Evolutionary conservation across 371 early-diverging fungal species (phyloP).

Genomic region (Lichtheimia ramosa): DNA sequence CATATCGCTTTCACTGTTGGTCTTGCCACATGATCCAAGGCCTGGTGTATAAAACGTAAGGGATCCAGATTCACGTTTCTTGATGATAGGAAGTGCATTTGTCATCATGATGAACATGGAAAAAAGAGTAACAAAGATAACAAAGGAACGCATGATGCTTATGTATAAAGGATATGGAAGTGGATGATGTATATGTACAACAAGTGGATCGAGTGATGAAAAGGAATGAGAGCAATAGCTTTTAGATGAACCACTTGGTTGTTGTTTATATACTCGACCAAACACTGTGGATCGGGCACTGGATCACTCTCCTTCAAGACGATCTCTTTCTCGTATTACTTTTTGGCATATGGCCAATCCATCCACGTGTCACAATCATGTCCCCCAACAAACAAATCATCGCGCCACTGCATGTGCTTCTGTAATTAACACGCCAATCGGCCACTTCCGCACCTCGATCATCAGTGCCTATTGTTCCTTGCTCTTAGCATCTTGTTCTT

Average conservation of each 20-base stretch:
- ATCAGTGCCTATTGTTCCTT: too few relatives aligned
- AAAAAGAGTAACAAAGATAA: constrained; percentile 6
- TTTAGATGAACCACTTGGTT: too few relatives aligned
- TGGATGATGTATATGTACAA: neutral
- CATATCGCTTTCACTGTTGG: constrained; percentile 21
- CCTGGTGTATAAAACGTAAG: constrained; percentile 42
- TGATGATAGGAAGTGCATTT: constrained; percentile 17
- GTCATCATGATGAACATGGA: neutral
- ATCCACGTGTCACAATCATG: too few relatives aligned
- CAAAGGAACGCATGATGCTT: constrained; percentile 1
- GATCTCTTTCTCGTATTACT: too few relatives aligned
- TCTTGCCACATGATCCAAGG: constrained; percentile 43
- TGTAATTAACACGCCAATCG: too few relatives aligned
- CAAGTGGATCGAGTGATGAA: neutral
- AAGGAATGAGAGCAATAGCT: neutral
- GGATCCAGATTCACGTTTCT: constrained; percentile 27
- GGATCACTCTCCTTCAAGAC: neutral
- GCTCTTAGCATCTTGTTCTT: too few relatives aligned
- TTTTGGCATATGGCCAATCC: too few relatives aligned
- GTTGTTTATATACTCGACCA: neutral
- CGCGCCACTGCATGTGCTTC: too few relatives aligned
- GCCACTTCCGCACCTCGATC: too few relatives aligned
- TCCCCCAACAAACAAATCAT: too few relatives aligned
- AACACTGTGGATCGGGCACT: neutral
- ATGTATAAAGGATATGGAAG: neutral